Evolutionary conservation across 768 basidiomycete species (phyloP), one percentile per base, ranked within the genome.

Genomic region (Boletus rubropictus): DNA sequence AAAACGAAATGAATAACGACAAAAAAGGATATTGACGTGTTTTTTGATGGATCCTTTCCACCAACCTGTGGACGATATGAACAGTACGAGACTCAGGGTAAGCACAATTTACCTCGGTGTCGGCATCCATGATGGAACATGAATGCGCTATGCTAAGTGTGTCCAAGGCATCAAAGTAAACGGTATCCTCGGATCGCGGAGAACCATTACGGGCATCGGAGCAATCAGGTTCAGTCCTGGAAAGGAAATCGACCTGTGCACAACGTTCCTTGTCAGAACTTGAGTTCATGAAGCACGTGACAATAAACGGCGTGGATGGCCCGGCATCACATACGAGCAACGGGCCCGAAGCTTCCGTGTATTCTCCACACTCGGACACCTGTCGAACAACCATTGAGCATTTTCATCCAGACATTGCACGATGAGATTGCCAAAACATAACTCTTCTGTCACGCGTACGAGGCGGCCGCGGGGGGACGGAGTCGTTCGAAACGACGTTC

Each of bases 101-200:
- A 31, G 31, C 14, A 22, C 10, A 15, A 20, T 35, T 54, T 51
- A 50, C 57, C 50, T 51, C 46, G 33, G 31, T 20, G 34, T 53
- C 45, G 20, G 40, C 34, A 31, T 42, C 47, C 21, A 41, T 39
- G 22, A 46, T 25, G 27, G 44, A 48, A 38, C 20, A 43, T 1
- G 49, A 48, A 35, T 20, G 44, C 7, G 48, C 51, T 8, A n/a
- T 11, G 42, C 48, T 46, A 11, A 55, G 14, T 15, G 46, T 43
- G 11, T 61, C 61, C 27, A 64, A 6, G 17, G 58, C 54, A 21
- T 58, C 54, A 46, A 59, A 63, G 45, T 64, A 61, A n/a, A 63
- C 27, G 0, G 61, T 63, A 22, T 34, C 42, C 12, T 47, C 40
- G 1, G 63, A 60, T 17, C 14, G 20, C 4, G 51, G 40, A 20